These are phyloP conservation scores for Dothidotthia symphoricarpi DNA, from an alignment of 2,329 filamentous ascomycete species.

Conservation along the genomic window DNA sequence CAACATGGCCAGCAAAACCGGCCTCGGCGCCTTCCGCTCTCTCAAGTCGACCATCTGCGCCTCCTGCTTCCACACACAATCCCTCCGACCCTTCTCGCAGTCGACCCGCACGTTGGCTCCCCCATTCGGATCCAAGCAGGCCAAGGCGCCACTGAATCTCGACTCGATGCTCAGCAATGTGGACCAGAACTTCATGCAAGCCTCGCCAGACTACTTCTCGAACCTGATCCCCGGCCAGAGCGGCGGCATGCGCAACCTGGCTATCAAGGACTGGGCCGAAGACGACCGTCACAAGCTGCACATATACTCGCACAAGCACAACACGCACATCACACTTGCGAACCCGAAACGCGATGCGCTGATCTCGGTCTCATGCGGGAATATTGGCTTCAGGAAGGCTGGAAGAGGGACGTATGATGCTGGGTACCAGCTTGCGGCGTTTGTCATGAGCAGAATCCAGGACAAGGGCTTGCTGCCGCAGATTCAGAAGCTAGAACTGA, in stretches of 20 bases:
- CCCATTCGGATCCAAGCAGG: slow-evolving; percentile 6
- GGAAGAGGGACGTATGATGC: slow-evolving; percentile 83
- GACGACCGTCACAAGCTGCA: slow-evolving; percentile 78
- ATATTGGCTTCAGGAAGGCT: slow-evolving; percentile 86
- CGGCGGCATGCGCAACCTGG: slow-evolving; percentile 14
- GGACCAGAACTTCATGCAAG: slow-evolving; percentile 15
- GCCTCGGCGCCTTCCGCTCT: slow-evolving; percentile 29
- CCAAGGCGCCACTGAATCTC: slow-evolving; percentile 10
- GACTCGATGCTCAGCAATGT: slow-evolving; percentile 19
- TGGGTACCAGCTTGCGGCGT: slow-evolving; percentile 83
- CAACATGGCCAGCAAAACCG: slow-evolving; percentile 28
- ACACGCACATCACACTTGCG: slow-evolving; percentile 89
- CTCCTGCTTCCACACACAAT: slow-evolving; percentile 37
- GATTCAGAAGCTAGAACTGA: slow-evolving; percentile 75
- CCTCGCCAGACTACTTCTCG: slow-evolving; percentile 11
- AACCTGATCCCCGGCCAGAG: slow-evolving; percentile 21
- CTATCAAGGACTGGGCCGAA: slow-evolving; percentile 29
- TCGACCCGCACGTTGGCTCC: slow-evolving; percentile 20
- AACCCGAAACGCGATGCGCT: slow-evolving; percentile 77
- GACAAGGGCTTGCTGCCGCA: slow-evolving; percentile 74
- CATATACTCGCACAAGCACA: slow-evolving; percentile 85
- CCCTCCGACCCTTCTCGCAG: slow-evolving; percentile 37
- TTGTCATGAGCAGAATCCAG: slow-evolving; percentile 79
- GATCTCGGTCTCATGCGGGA: slow-evolving; percentile 76
- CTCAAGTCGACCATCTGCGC: slow-evolving; percentile 38